Base-by-base conservation (phyloP, 1,284 basidiomycete genomes). In the Ganoderma lingzhi region DNA sequence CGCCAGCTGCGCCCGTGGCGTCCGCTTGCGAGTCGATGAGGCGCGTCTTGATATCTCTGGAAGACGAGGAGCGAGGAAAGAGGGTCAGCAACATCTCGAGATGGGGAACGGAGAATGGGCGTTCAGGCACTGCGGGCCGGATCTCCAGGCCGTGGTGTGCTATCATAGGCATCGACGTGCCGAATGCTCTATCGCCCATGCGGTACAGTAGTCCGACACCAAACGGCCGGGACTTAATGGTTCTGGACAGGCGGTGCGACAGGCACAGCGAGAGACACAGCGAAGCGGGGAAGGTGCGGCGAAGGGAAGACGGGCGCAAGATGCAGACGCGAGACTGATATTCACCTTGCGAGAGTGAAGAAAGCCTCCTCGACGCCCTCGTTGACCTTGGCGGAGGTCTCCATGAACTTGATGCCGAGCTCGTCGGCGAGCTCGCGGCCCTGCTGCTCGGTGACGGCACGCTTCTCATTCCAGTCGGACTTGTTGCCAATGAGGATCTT, bases 401-500 rank as follows among this genome's bases (percentile, higher is more conserved):
- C 98, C 88, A 99, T 94, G 82, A 99, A 99, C 78, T 91, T 92
- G 81, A 99, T 88, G 39, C 96, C 97, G 62, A 99, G 87, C 79
- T 97, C 96, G 65, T 91, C 85, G 15, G 96, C 96, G 42, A 97
- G 87, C 75, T 92, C 90, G 63, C 88, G 89, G 62, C 93, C 93
- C 81, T 95, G 93, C 77, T 96, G 93, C 78, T 93, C 91, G 1
- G 95, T 92, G 66, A 99, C 94, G 30, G 91, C 94, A 75, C 95
- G 93, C 86, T 99, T 99, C 83, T 99, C 97, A 67, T 93, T 91
- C 96, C 97, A 98, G 82, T 99, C 98, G 70, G 94, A 98, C 84
- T 99, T 99, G 87, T 99, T 99, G 64, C 98, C 98, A 73, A 99
- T 95, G 67, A 99, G 91, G 72, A 99, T 96, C 90, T 99, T 99